Conservation (phyloP, 108 stramenopile genomes). For the Aurantiochytrium sp. region DNA sequence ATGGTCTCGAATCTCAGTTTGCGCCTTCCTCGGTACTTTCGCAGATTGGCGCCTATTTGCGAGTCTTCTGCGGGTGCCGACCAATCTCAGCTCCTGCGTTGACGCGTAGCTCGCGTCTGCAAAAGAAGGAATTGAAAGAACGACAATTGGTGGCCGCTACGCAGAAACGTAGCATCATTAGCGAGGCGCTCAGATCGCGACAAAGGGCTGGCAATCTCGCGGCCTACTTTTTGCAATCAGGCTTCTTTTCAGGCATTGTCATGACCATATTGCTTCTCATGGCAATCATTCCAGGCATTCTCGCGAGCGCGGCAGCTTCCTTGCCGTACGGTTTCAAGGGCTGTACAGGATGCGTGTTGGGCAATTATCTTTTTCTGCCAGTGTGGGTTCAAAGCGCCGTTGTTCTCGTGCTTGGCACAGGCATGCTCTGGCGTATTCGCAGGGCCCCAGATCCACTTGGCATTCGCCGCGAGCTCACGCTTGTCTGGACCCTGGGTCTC, state of each 20-base stretch:
- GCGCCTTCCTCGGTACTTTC: not conserved
- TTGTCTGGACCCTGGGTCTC: not conserved
- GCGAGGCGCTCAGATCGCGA: not conserved
- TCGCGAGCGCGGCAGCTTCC: not conserved
- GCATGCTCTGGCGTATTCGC: not conserved
- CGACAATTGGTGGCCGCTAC: too few species aligned
- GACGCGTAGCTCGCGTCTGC: too few species aligned
- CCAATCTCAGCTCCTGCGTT: too few species aligned
- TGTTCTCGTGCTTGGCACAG: not conserved
- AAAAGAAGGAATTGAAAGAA: too few species aligned
- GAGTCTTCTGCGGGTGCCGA: too few species aligned
- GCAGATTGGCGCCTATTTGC: not conserved
- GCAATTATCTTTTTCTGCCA: not conserved
- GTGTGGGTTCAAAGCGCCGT: not conserved
- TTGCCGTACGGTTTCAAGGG: not conserved
- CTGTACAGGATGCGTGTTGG: not conserved
- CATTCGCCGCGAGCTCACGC: not conserved
- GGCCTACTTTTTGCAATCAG: not conserved
- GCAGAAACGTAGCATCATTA: too few species aligned
- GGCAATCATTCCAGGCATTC: not conserved
- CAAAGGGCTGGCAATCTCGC: not conserved
- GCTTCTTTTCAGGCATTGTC: not conserved
- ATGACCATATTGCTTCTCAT: not conserved
- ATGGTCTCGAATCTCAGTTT: not conserved
- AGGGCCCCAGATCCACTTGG: not conserved